These are phyloP conservation scores for Penicillium bialowiezense DNA, from an alignment of 495 filamentous ascomycete species.

Conservation along the genomic window DNA sequence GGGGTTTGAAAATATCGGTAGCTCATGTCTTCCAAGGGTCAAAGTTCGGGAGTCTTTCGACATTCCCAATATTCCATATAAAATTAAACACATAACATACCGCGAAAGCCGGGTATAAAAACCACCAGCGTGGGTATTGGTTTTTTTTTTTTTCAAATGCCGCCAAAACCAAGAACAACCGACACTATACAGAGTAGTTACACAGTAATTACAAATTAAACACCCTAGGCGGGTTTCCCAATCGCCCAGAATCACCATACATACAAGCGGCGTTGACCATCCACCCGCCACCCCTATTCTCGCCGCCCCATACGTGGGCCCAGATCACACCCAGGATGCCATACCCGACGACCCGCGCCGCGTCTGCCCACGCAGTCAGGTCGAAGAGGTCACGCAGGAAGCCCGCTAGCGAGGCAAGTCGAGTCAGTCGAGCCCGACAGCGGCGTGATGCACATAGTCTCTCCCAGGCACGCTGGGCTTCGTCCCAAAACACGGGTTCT, in stretches of 20 bases:
- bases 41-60: too few relatives aligned
- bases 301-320: conserved; percentile 67
- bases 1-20: too few relatives aligned
- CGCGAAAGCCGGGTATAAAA: too few relatives aligned
- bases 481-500: conserved; percentile 74
- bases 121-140: neutral
- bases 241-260: conserved; percentile 60
- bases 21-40: too few relatives aligned
- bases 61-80: neutral
- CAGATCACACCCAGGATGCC: conserved; percentile 66
- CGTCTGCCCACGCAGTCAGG: conserved; percentile 59
- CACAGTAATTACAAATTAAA: conserved; percentile 36
- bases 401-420: conserved; percentile 34
- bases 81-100: too few relatives aligned
- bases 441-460: conserved; percentile 45
- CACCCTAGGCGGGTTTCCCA: conserved; percentile 64
- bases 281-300: conserved; percentile 49
- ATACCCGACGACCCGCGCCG: conserved; percentile 55
- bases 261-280: conserved; percentile 80
- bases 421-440: conserved; percentile 21
- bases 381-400: conserved; percentile 53
- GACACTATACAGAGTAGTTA: too few relatives aligned
- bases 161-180: too few relatives aligned
- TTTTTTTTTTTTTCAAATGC: too few relatives aligned
- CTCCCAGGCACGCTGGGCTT: conserved; percentile 71